Conservation (phyloP, 108 stramenopile genomes). For the Cyclostephanos invisitatus region DNA sequence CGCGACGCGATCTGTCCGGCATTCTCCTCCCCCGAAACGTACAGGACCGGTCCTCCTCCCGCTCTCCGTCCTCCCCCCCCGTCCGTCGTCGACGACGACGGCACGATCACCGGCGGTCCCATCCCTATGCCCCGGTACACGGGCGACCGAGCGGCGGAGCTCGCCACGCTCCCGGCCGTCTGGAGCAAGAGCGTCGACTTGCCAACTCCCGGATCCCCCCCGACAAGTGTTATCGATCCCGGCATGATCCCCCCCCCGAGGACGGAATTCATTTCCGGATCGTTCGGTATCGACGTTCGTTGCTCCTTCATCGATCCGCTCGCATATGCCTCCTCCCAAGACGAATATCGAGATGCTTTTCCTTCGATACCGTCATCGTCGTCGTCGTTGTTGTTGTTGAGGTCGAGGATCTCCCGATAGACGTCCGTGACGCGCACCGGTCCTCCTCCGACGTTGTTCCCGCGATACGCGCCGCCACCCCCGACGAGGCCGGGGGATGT, state of each 20-base stretch:
- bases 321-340: conserved; percentile 21
- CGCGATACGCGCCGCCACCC: conserved; percentile 18
- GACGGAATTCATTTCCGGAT: conserved; percentile 87
- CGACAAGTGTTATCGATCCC: conserved; percentile 86
- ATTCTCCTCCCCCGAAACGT: conserved; percentile 94
- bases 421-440: conserved; percentile 71
- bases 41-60: conserved; percentile 79
- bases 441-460: conserved; percentile 28
- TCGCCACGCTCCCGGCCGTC: conserved; percentile 66
- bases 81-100: conserved; percentile 18
- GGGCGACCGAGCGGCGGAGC: conserved; percentile 45
- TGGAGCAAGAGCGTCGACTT: conserved; percentile 79
- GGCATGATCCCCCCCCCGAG: conserved; percentile 92
- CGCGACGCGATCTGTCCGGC: conserved; percentile 88
- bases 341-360: background rate
- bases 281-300: conserved; percentile 64
- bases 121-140: conserved; percentile 64
- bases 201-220: conserved; percentile 89
- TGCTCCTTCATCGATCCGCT: conserved; percentile 28
- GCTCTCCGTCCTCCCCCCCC: conserved; percentile 2
- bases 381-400: conserved; percentile 10
- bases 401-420: conserved; percentile 49
- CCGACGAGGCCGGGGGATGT: conserved; percentile 11
- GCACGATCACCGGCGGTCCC: conserved; percentile 50
- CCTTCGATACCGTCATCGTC: background rate